phyloP scores from a whole-genome alignment of 768 basidiomycete genomes.

The Boletellus ananas region DNA sequence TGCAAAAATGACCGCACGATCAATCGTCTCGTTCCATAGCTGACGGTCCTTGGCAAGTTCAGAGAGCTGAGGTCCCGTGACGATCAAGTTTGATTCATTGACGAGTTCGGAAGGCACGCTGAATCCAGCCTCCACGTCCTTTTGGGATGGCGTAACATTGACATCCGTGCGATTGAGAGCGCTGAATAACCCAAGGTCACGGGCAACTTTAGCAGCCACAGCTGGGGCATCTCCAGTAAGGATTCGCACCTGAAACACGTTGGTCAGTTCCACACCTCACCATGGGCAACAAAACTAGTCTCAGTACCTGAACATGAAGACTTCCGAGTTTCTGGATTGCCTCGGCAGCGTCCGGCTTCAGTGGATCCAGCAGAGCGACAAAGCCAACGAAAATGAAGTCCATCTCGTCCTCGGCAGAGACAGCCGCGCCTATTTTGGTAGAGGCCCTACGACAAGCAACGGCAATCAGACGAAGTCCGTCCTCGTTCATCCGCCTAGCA shows the following conservation, averaged over 20 bases:
- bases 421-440: conserved; percentile 12
- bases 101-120: conserved; percentile 2
- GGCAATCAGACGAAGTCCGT: conserved; percentile 30
- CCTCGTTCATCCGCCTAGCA: conserved; percentile 29
- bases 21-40: conserved; percentile 25
- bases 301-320: conserved; percentile 29
- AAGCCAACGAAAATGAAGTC: conserved; percentile 31
- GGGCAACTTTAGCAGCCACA: conserved; percentile 37
- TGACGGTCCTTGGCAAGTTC: conserved; percentile 28
- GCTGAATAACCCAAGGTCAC: conserved; percentile 33
- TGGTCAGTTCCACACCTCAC: conserved; percentile 3
- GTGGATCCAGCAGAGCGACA: conserved; percentile 27
- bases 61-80: conserved; percentile 27
- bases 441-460: conserved; percentile 22
- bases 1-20: conserved; percentile 31
- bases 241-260: conserved; percentile 27
- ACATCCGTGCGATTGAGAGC: conserved; percentile 14
- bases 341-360: conserved; percentile 31
- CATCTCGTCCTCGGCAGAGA: conserved; percentile 25
- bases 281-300: background rate
- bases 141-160: conserved; percentile 4
- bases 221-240: conserved; percentile 35
- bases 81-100: conserved; percentile 23
- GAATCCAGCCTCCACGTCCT: conserved; percentile 26
- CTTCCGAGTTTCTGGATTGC: conserved; percentile 26